Evolutionary conservation across 2,329 filamentous ascomycete genomes (phyloP).

Genomic region (Shiraia sp.): DNA sequence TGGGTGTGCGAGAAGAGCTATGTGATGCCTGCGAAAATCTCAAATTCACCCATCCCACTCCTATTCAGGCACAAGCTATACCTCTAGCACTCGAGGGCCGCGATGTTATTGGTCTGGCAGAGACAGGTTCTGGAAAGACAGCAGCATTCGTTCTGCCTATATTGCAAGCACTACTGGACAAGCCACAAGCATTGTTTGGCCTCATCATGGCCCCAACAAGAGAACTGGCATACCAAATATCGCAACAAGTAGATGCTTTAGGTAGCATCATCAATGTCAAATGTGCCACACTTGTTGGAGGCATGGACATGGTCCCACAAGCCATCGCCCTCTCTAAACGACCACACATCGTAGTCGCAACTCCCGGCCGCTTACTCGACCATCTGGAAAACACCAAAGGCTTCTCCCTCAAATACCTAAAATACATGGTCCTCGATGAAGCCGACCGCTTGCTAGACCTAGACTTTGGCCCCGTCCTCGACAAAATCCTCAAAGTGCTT

Average conservation of each 20-base stretch:
- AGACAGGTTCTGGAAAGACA: slow-evolving; percentile 95
- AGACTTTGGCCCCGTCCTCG: slow-evolving; percentile 89
- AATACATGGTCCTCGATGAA: slow-evolving; percentile 94
- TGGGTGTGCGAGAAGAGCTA: slow-evolving; percentile 81
- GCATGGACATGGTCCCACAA: slow-evolving; percentile 94
- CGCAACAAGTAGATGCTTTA: slow-evolving; percentile 82
- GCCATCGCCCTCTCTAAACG: slow-evolving; percentile 92
- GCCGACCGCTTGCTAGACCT: slow-evolving; percentile 90
- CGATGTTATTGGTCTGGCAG: slow-evolving; percentile 90
- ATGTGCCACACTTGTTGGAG: slow-evolving; percentile 84
- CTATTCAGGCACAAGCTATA: slow-evolving; percentile 86
- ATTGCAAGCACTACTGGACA: slow-evolving; percentile 83
- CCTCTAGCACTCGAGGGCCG: slow-evolving; percentile 77
- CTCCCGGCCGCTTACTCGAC: slow-evolving; percentile 83
- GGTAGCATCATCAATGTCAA: slow-evolving; percentile 87
- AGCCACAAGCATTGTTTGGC: slow-evolving; percentile 83
- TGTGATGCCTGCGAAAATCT: slow-evolving; percentile 85
- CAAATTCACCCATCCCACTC: slow-evolving; percentile 82
- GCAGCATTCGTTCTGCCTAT: slow-evolving; percentile 94
- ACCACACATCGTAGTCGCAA: slow-evolving; percentile 91
- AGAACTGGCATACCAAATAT: slow-evolving; percentile 91
- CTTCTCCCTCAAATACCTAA: slow-evolving; percentile 79
- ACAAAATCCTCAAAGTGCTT: slow-evolving; percentile 90
- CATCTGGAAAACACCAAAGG: slow-evolving; percentile 97
- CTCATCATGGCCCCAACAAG: slow-evolving; percentile 90